phyloP scores from a whole-genome alignment of 495 filamentous ascomycete genomes.

The Neohortaea acidophila region DNA sequence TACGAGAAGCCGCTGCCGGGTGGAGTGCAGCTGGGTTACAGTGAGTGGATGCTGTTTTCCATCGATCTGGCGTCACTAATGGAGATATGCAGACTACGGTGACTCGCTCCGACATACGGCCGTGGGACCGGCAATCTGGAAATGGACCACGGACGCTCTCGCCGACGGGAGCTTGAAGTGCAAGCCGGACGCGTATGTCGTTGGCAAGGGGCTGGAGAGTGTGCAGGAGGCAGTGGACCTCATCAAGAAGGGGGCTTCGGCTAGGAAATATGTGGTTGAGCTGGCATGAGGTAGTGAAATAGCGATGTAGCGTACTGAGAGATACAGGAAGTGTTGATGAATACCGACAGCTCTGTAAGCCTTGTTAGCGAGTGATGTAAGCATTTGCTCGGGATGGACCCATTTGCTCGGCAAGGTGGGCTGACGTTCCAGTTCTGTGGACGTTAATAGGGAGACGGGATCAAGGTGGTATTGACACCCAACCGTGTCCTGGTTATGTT shows the following conservation, averaged over 20 bases:
- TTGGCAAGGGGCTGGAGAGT: conserved; percentile 17
- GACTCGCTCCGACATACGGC: conserved; percentile 7
- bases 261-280: conserved; percentile 20
- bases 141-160: conserved; percentile 27
- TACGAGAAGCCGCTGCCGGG: conserved; percentile 1
- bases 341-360: too few relatives aligned
- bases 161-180: conserved; percentile 24
- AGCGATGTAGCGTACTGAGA: not conserved
- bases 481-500: too few relatives aligned
- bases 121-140: conserved; percentile 20
- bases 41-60: conserved; percentile 2
- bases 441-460: too few relatives aligned
- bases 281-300: conserved; percentile 12
- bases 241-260: conserved; percentile 18
- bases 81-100: not conserved
- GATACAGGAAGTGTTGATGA: not conserved
- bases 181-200: conserved; percentile 21
- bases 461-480: too few relatives aligned
- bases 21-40: conserved; percentile 3
- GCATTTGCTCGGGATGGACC: too few relatives aligned
- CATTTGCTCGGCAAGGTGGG: too few relatives aligned
- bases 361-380: too few relatives aligned
- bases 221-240: conserved; percentile 18
- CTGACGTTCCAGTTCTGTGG: too few relatives aligned
- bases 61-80: not conserved